Evolutionary conservation across 2,329 filamentous ascomycete species (phyloP).

Genomic region (Clonostachys byssicola): DNA sequence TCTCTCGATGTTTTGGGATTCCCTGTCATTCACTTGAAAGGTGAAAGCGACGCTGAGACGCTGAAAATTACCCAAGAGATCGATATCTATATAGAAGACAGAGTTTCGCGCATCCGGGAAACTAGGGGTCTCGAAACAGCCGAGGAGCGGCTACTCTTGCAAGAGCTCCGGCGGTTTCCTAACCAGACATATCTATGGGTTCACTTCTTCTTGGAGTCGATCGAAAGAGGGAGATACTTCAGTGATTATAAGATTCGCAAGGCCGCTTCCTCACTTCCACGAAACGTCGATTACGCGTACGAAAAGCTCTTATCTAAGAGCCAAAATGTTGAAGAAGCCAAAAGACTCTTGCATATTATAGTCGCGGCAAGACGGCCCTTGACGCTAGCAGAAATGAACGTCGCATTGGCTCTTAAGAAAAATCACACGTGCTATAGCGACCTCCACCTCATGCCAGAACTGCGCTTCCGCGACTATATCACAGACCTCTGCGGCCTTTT

Average conservation of each 20-base stretch:
- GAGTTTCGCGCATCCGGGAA: conserved; percentile 2
- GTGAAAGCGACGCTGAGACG: conserved; percentile 7
- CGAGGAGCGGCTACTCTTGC: conserved; percentile 5
- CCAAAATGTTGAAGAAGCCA: conserved; percentile 3
- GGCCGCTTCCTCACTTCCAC: conserved; percentile 7
- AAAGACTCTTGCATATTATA: conserved; percentile 13
- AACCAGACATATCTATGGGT: conserved; percentile 19
- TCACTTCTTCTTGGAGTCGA: conserved; percentile 9
- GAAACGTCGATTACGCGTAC: conserved; percentile 15
- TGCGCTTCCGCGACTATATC: conserved; percentile 6
- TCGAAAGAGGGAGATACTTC: too few species aligned
- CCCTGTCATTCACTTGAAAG: conserved; percentile 10
- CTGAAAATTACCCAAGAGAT: conserved; percentile 11
- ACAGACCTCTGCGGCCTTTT: conserved; percentile 23
- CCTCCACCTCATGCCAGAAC: conserved; percentile 1
- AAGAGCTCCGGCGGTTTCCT: conserved; percentile 4
- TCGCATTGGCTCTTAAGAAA: conserved; percentile 8
- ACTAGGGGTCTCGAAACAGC: background rate
- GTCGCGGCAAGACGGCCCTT: conserved; percentile 14
- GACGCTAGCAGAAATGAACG: conserved; percentile 11
- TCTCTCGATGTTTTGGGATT: background rate
- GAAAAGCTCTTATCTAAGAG: conserved; percentile 14
- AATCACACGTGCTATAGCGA: conserved; percentile 4
- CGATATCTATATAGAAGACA: conserved; percentile 8
- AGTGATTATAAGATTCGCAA: too few species aligned